Evolutionary conservation across 129 eudicot species (phyloP), one percentile per base, ranked within the genome.

Genomic region (Arctium minus): DNA sequence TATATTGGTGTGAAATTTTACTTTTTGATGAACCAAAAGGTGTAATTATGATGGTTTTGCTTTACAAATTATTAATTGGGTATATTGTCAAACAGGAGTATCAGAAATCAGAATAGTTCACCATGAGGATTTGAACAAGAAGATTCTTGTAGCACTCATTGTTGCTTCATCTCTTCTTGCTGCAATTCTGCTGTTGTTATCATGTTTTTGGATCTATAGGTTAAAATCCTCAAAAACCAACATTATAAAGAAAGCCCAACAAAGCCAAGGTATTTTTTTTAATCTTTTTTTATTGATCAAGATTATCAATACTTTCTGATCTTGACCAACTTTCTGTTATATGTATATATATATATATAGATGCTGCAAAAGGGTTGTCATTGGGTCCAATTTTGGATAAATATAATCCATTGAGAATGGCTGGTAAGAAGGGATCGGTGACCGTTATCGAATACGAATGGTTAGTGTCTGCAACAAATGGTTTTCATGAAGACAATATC

Each of bases 391-490:
- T 90, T 50, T 82, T 91, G 90, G 90, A 87, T 36, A 95, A 92
- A 68, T 86, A 91, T 76, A 80, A 83, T 75, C 88, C 93, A 38
- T 85, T 93, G 37, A 91, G 86, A 86, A 76, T 81, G 70, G 88
- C 91, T 5, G 90, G 93, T 72, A 95, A 91, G 85, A 95, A 93
- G 86, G 99, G 97, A 2, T 88, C 91, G 0, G 88, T 85, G 5
- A 73, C 94, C 18, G 79, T 88, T 32, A 87, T 95, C 46, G 99
- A 93, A 76, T 93, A 96, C 87, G 91, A 83, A 42, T 81, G 89
- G 90, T 86, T 96, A 82, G 91, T 87, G 31, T 86, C 90, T 64
- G 98, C 98, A 73, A 96, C 99, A 64, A 90, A 92, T 70, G 93
- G 92, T 80, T 96, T 96, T 79, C 89, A 86, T 76, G 93, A 89